These are phyloP conservation scores for Trichosporon sp. DNA, from an alignment of 1,284 basidiomycete genomes.

Conservation along the genomic window DNA sequence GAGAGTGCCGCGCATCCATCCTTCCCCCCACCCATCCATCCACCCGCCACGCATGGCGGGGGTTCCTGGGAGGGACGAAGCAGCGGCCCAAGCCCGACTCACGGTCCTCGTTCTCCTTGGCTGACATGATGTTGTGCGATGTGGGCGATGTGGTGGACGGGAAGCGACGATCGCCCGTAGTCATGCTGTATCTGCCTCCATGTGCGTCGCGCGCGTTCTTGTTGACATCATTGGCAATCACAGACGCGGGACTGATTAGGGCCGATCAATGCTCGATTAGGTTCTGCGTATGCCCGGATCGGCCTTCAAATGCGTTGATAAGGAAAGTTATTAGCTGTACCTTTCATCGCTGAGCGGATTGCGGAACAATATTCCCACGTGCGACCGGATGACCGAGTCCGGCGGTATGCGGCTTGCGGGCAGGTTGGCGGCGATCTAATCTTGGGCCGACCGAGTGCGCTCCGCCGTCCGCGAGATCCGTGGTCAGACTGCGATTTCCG, in stretches of 20 bases:
- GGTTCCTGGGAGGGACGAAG: no score
- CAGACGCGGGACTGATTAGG: background rate
- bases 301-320: background rate
- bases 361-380: background rate
- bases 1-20: background rate
- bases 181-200: background rate
- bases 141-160: background rate
- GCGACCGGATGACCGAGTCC: background rate
- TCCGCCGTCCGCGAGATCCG: background rate
- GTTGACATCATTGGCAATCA: slow-evolving; percentile 2
- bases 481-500: background rate
- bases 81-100: background rate
- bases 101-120: slow-evolving; percentile 12
- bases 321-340: background rate
- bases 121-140: slow-evolving; percentile 9
- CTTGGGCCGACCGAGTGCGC: background rate
- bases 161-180: background rate
- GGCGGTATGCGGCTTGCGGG: background rate
- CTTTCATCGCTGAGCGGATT: background rate
- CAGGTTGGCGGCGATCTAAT: background rate
- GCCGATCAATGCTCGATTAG: background rate
- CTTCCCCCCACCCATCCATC: background rate
- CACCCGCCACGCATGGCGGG: background rate
- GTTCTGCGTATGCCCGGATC: background rate
- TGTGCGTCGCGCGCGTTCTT: background rate